Evolutionary conservation across 441 rosid genomes (phyloP).

Genomic region (Croton setiger): DNA sequence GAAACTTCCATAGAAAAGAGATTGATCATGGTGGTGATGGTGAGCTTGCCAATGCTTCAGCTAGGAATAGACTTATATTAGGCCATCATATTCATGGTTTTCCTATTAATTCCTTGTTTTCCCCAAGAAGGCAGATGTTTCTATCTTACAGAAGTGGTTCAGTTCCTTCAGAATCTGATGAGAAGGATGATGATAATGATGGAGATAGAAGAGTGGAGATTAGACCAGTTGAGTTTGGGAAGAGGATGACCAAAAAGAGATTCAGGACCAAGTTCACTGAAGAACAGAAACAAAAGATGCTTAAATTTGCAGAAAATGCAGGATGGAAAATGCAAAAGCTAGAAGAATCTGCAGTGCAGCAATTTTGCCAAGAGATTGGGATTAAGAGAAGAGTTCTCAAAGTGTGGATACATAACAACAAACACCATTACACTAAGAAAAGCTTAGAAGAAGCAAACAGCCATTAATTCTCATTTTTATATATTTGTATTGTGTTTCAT

Average conservation of each 20-base stretch:
- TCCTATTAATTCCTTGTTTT: conserved; percentile 29
- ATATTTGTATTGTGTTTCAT: background rate
- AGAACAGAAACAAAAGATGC: conserved; percentile 78
- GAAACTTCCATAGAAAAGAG: conserved; percentile 79
- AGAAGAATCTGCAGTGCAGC: conserved; percentile 61
- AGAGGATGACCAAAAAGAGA: conserved; percentile 50
- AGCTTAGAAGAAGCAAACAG: conserved; percentile 10
- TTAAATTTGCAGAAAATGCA: conserved; percentile 61
- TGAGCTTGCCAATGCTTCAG: conserved; percentile 24
- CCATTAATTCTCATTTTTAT: no score
- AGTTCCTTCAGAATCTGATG: conserved; percentile 45
- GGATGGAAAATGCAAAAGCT: conserved; percentile 75
- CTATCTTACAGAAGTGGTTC: conserved; percentile 38
- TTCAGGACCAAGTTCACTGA: conserved; percentile 74
- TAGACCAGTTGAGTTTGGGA: conserved; percentile 14
- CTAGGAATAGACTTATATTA: conserved; percentile 27
- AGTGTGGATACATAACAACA: conserved; percentile 92
- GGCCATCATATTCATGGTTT: conserved; percentile 28
- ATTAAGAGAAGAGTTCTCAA: conserved; percentile 74
- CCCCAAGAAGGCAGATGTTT: conserved; percentile 38
- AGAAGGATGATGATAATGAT: conserved; percentile 27
- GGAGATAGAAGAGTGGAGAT: conserved; percentile 25
- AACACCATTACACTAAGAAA: conserved; percentile 48
- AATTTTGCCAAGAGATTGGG: conserved; percentile 70
- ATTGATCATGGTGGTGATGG: conserved; percentile 28